These are phyloP conservation scores for Neonectria magnoliae DNA, from an alignment of 2,329 filamentous ascomycete genomes.

Conservation along the genomic window DNA sequence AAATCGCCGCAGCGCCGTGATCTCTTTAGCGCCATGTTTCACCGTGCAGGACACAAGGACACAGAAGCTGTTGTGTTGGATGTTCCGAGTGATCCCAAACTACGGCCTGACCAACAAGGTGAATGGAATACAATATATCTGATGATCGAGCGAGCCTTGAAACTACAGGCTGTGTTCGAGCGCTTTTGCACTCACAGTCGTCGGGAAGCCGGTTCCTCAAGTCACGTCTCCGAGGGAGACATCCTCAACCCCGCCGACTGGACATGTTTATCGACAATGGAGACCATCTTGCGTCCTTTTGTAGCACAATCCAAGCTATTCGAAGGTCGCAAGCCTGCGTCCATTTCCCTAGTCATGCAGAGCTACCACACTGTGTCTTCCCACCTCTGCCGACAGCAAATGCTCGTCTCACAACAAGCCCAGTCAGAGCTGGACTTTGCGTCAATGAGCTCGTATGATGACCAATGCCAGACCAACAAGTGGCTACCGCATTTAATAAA, in stretches of 20 bases:
- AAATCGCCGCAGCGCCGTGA: not conserved
- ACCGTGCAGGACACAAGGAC: not conserved
- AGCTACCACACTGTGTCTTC: not conserved
- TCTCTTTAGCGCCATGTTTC: not conserved
- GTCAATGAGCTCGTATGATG: not conserved
- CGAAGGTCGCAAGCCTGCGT: not conserved
- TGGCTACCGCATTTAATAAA: not conserved
- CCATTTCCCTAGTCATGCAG: not conserved
- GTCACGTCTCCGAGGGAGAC: not conserved
- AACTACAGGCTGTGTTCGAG: not conserved
- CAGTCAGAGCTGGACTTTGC: not conserved
- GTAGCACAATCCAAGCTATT: not conserved
- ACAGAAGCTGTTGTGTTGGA: not conserved
- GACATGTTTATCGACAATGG: not conserved
- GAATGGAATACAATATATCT: not conserved
- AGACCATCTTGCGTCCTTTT: not conserved
- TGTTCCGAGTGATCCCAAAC: not conserved
- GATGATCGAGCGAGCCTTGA: slow-evolving; percentile 2
- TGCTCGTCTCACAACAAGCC: not conserved
- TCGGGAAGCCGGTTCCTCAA: not conserved
- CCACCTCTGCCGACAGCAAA: not conserved
- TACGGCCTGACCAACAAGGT: not conserved
- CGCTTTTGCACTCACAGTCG: not conserved
- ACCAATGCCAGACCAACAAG: not conserved
- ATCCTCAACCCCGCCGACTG: not conserved